These are phyloP conservation scores for Macrotyloma uniflorum DNA, from an alignment of 306 rosid genomes.

Conservation along the genomic window DNA sequence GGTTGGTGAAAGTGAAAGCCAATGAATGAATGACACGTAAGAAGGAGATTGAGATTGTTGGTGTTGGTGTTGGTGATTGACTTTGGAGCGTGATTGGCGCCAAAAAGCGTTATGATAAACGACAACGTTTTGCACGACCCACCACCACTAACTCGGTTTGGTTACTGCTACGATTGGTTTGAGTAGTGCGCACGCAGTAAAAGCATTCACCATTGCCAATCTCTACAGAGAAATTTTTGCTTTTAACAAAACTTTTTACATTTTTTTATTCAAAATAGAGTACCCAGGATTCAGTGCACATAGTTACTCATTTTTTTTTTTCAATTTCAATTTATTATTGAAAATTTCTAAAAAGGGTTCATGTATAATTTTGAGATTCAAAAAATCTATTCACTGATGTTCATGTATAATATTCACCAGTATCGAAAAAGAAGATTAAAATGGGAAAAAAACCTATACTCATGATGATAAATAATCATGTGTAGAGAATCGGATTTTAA, in stretches of 20 bases:
- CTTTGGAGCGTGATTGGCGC: slow-evolving; percentile 46
- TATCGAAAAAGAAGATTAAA: no score
- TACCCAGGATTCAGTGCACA: slow-evolving; percentile 1
- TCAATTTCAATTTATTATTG: no score
- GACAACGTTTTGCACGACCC: slow-evolving; percentile 32
- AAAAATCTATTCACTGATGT: no score
- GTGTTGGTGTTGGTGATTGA: background rate
- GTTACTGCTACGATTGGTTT: no score
- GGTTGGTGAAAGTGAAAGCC: background rate
- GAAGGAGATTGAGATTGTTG: background rate
- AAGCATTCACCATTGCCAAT: background rate
- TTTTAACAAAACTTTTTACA: background rate
- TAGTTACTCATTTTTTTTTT: no score
- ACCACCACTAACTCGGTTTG: background rate
- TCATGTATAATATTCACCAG: no score
- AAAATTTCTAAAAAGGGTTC: no score
- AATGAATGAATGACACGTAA: background rate
- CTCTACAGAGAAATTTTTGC: background rate
- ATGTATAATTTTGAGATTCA: no score
- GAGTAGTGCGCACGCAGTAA: slow-evolving; percentile 8
- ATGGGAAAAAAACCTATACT: no score
- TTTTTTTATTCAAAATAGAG: background rate
- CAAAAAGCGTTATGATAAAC: slow-evolving; percentile 36
- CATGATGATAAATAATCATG: no score
- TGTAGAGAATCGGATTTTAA: no score